A percentile compares a stretch with the other conserved stretches of the same genome.
phyloP scores from a whole-genome alignment of 202 grass and related monocot species.

The Digitaria exilis region DNA sequence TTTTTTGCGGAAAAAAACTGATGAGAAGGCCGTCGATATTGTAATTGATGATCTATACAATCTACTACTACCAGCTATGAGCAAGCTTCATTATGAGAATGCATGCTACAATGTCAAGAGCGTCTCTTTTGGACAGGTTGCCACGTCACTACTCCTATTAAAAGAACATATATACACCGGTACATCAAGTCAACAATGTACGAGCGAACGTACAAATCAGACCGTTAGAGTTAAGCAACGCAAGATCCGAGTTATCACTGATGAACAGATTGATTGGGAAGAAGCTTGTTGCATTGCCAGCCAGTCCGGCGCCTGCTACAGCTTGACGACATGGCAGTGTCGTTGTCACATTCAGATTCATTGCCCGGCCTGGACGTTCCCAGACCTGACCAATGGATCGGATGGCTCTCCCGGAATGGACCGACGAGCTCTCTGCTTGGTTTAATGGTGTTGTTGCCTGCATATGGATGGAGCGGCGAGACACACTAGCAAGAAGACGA shows the following conservation, averaged over 20 bases:
- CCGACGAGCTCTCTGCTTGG: neutral
- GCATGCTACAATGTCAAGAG: neutral
- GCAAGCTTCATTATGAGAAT: neutral
- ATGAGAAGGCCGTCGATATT: neutral
- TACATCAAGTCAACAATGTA: neutral
- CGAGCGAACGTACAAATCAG: neutral
- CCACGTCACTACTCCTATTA: neutral
- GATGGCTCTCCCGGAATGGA: conserved; percentile 10
- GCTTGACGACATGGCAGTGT: neutral
- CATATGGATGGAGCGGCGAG: neutral
- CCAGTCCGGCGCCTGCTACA: neutral
- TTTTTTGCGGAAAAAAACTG: neutral
- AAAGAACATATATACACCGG: neutral
- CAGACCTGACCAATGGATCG: neutral
- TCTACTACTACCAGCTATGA: no score
- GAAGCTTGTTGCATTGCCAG: neutral
- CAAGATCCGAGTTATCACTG: no score
- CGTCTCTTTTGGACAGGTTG: neutral
- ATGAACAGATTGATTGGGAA: neutral
- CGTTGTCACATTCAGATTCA: neutral
- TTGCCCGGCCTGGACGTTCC: no score
- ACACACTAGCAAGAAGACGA: neutral
- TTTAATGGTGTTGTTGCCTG: neutral
- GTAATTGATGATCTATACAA: neutral
- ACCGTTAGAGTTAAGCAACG: neutral